Evolutionary conservation across 2,329 filamentous ascomycete genomes (phyloP).

Genomic region (Xylaria sp.): DNA sequence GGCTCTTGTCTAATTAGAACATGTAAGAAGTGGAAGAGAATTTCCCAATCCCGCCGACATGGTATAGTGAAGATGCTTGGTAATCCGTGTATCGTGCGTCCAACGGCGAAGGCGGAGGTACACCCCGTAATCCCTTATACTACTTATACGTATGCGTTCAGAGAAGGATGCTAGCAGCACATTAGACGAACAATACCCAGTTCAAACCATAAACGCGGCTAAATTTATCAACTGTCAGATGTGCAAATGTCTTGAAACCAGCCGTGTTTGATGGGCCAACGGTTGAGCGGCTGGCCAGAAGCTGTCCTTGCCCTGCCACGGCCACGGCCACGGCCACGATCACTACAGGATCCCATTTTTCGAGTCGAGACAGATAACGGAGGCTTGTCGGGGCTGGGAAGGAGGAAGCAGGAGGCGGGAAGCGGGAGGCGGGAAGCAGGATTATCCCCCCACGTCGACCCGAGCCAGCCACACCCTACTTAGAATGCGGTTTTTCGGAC

Average conservation of each 20-base stretch:
- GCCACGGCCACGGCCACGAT: background rate
- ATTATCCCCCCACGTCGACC: background rate
- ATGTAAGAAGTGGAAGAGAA: background rate
- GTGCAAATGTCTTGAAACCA: conserved; percentile 20
- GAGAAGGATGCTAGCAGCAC: no score
- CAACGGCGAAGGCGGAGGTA: background rate
- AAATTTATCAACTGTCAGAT: background rate
- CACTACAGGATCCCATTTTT: background rate
- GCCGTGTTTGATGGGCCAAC: conserved; percentile 20
- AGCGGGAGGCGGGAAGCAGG: background rate
- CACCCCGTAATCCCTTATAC: background rate
- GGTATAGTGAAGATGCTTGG: background rate
- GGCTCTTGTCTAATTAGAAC: background rate
- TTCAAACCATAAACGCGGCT: no score
- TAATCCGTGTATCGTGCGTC: background rate
- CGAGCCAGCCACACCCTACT: conserved; percentile 10
- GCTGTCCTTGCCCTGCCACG: background rate
- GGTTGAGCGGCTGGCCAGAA: background rate
- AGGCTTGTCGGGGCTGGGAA: background rate
- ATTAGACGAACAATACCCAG: no score
- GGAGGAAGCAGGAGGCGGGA: background rate
- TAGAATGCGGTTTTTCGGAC: no score
- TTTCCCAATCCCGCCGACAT: background rate
- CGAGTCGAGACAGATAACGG: conserved; percentile 2
- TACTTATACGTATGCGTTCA: no score